These are phyloP conservation scores for Fusarium verrucosum DNA, from an alignment of 2,329 filamentous ascomycete genomes.

Conservation along the genomic window DNA sequence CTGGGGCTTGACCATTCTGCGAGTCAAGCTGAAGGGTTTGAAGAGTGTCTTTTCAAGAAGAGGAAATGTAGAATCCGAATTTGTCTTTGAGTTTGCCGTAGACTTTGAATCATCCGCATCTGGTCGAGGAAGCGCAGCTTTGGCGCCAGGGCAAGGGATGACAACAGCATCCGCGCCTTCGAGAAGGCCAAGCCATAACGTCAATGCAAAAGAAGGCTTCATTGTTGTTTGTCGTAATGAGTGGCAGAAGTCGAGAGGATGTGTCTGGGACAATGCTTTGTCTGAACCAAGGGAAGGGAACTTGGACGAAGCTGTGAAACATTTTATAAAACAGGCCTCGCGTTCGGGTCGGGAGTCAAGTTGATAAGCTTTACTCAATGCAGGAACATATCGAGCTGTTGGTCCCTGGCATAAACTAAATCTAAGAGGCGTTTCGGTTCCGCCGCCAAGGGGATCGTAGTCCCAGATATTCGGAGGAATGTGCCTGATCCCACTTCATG, in stretches of 20 bases:
- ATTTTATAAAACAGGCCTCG: constrained; percentile 11
- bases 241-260: not conserved
- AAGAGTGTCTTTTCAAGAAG: not conserved
- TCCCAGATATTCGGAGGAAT: constrained; percentile 17
- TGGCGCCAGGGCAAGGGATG: not conserved
- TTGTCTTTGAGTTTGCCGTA: not conserved
- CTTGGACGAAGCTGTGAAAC: not conserved
- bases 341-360: not conserved
- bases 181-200: constrained; percentile 2
- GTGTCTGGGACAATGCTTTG: not conserved
- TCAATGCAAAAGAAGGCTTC: constrained; percentile 8
- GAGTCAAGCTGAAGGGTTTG: not conserved
- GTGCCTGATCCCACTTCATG: not conserved
- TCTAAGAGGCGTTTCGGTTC: not conserved
- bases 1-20: not conserved
- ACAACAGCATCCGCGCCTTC: not conserved
- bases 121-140: not conserved
- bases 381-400: constrained; percentile 1
- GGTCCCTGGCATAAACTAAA: constrained; percentile 17
- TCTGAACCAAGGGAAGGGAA: not conserved
- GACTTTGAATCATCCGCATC: not conserved
- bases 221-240: not conserved
- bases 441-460: not conserved
- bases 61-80: not conserved
- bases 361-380: constrained; percentile 1